Evolutionary conservation across 306 rosid genomes (phyloP), one percentile per base, ranked within the genome.

Genomic region (Cucurbita moschata): DNA sequence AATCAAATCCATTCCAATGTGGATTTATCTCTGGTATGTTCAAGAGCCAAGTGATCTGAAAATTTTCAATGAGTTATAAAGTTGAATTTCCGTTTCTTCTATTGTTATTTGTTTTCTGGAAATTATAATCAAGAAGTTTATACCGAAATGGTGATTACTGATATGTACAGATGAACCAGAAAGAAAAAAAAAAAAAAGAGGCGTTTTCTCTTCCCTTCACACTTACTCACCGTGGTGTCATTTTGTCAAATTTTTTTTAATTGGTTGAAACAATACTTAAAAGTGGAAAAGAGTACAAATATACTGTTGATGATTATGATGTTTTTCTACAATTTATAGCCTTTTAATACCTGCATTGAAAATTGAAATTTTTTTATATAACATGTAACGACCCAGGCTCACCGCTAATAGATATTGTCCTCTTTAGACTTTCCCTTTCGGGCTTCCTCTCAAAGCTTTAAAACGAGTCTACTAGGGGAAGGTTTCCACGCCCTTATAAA

Each of bases 241-340:
- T 49, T 26, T 49, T 49, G 53, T 47, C 12, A 39, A 68, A 43
- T 15, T 69, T 49, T 49, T 50, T 69, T 46, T 52, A 15, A 30
- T 49, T 30, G 74, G 74, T 69, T 49, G 74, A 47, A 47, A 69
- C 26, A 7, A 49, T 67, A 7, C 57, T 69, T 69, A 58, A 49
- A 69, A 26, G 74, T 69, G 74, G 43, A 49, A 69, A 47, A 14
- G 59, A 69, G 74, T 47, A 30, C 59, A 69, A 15, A 47, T 69
- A 69, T 49, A 9, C 50, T 30, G 55, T 26, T 69, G 59, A 69
- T 49, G 74, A 69, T 26, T 23, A 4, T 15, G 54, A 44, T 23
- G 56, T 67, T 67, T 15, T 12, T 7, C 3, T 6, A 0, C 7
- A 6, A 19, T 21, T 26, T 7, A 23, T 69, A 69, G 44, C 59